These are phyloP conservation scores for Letharia lupina DNA, from an alignment of 495 filamentous ascomycete genomes.

Conservation along the genomic window DNA sequence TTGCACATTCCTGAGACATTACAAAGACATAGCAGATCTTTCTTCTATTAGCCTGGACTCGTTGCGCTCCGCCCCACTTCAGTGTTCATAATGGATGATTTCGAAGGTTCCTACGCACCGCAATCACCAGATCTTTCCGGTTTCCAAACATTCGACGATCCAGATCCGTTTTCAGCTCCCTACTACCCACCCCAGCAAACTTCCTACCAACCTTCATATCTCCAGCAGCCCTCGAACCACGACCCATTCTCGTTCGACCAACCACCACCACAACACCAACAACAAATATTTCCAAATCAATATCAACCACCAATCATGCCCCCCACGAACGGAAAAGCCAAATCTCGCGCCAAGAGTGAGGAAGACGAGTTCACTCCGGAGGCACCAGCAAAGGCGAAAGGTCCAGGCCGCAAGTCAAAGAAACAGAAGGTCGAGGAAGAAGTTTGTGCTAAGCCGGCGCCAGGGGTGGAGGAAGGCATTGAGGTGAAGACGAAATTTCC, in stretches of 20 bases:
- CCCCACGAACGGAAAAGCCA: slow-evolving; percentile 22
- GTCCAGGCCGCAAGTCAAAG: slow-evolving; percentile 29
- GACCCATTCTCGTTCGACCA: slow-evolving; percentile 15
- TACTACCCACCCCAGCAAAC: slow-evolving; percentile 24
- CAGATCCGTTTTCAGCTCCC: slow-evolving; percentile 31
- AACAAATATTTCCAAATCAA: slow-evolving; percentile 12
- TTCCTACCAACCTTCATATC: slow-evolving; percentile 19
- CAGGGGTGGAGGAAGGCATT: slow-evolving; percentile 40
- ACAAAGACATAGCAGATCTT: background rate
- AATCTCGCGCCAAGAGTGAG: slow-evolving; percentile 28
- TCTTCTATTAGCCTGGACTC: background rate
- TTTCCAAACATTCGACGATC: slow-evolving; percentile 38
- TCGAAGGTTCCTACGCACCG: slow-evolving; percentile 38
- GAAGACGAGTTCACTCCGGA: slow-evolving; percentile 31
- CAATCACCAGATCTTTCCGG: slow-evolving; percentile 42
- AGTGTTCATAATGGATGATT: slow-evolving; percentile 35
- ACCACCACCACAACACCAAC: slow-evolving; percentile 6
- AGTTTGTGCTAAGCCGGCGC: slow-evolving; percentile 22
- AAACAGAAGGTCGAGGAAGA: slow-evolving; percentile 27
- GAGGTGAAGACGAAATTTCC: slow-evolving; percentile 93
- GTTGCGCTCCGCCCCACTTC: background rate
- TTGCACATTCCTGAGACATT: background rate
- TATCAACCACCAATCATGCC: slow-evolving; percentile 26
- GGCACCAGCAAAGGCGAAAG: slow-evolving; percentile 20
- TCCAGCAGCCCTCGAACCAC: slow-evolving; percentile 13